Conservation (phyloP, 352 stramenopile species). For the Phytophthora sp. region DNA sequence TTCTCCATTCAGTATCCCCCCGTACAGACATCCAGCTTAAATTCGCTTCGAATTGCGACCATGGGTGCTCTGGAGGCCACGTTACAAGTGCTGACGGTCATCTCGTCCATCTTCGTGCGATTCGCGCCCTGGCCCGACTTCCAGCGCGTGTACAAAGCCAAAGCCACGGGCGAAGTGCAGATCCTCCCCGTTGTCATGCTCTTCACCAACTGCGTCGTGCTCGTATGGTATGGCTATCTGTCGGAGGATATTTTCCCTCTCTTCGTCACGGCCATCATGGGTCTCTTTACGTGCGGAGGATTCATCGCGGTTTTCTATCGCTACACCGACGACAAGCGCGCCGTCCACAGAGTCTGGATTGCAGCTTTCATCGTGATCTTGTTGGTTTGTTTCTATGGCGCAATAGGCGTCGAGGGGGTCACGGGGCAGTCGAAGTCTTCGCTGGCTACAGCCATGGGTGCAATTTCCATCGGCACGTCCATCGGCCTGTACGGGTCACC, state of each 20-base stretch:
- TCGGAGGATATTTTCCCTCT: conserved; percentile 59
- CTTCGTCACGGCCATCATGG: conserved; percentile 56
- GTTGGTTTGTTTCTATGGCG: conserved; percentile 41
- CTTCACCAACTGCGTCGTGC: conserved; percentile 70
- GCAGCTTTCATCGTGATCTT: conserved; percentile 18
- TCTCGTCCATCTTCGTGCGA: conserved; percentile 75
- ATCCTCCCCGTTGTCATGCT: conserved; percentile 69
- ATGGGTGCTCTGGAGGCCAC: conserved; percentile 31
- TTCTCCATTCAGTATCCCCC: conserved; percentile 19
- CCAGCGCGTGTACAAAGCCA: conserved; percentile 60
- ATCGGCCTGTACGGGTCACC: conserved; percentile 64
- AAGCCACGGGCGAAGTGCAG: conserved; percentile 49
- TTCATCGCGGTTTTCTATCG: conserved; percentile 60
- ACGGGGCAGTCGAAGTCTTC: conserved; percentile 36
- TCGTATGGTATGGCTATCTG: conserved; percentile 60
- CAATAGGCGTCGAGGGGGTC: conserved; percentile 39
- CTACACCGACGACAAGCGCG: conserved; percentile 37
- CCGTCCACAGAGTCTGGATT: conserved; percentile 27
- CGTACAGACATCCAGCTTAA: background rate
- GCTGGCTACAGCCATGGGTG: conserved; percentile 48
- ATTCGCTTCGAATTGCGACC: background rate
- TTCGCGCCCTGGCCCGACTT: conserved; percentile 60
- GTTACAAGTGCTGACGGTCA: conserved; percentile 66
- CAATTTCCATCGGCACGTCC: conserved; percentile 54
- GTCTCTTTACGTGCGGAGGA: conserved; percentile 42